Base-by-base conservation (phyloP, 257 asterid genomes). In the Primulina eburnea region DNA sequence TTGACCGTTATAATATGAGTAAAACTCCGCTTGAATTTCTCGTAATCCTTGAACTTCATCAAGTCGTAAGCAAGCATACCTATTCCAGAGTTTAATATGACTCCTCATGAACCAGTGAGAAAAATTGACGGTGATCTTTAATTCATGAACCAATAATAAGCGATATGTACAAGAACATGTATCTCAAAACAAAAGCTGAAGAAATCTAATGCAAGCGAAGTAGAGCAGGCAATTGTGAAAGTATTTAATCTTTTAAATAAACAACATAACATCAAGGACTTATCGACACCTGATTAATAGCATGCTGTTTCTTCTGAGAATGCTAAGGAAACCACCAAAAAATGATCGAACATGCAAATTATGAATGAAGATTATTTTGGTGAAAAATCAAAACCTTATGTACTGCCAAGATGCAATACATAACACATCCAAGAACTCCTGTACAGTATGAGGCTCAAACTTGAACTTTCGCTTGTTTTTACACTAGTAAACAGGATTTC, bases 1-100 rank as follows among this genome's bases (percentile, higher is more conserved):
- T 70, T 87, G 89, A 69, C 90, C 92, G 65, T 88, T 77, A 74
- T 88, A 90, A 83, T 75, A 90, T 32, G 97, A 90, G 77, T 82
- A 82, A 71, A 88, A 82, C 38, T 88, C 90, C 53, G 88, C 78
- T 60, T 84, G 87, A 67, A 81, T 79, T 81, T 88, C 92, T 75
- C 81, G 84, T 71, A 88, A 76, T 60, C 92, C 90, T 58, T 78
- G 85, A 82, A 88, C 83, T 82, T 85, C 92, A 69, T 84, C 84
- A 29, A 83, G 76, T 33, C 83, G 80, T 73, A 88, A 77, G 87
- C 81, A 62, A 16, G 84, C 86, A 76, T 88, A 88, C 87, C 96
- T 88, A 80, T 68, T 74, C 66, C 62, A 59, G 62, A 65, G 50
- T 62, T 79, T 18, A 74, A 68, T 56, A 33, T 64, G 57, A 65